Evolutionary conservation across 169 alveolate genomes (phyloP).

Genomic region (Plasmodium relictum): DNA sequence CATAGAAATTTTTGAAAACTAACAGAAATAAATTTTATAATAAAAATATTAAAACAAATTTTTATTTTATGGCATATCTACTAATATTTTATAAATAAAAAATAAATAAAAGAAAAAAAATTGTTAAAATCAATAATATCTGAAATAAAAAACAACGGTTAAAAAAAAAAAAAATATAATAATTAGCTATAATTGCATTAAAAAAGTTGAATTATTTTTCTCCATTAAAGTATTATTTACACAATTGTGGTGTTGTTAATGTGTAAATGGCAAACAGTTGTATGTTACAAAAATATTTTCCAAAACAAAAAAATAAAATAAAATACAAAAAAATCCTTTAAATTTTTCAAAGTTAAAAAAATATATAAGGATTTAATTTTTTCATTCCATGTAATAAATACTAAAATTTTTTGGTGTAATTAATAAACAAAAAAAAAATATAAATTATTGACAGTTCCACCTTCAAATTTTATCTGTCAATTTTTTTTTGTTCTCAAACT

Average conservation of each 20-base stretch:
- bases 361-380: neutral
- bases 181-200: neutral
- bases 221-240: no score
- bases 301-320: no score
- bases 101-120: conserved; percentile 16
- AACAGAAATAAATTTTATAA: neutral
- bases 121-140: neutral
- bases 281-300: neutral
- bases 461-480: no score
- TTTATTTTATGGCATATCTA: neutral
- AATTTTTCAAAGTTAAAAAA: neutral
- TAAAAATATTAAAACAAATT: neutral
- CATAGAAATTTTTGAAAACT: neutral
- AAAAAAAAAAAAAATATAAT: no score
- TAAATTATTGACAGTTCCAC: no score
- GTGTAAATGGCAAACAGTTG: no score
- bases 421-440: neutral
- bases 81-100: no score
- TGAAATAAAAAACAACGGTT: neutral
- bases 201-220: neutral
- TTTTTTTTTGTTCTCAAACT: neutral
- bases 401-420: neutral
- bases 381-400: neutral
- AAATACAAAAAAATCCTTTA: no score
- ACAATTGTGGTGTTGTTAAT: no score